Base-by-base conservation (phyloP, 371 early-diverging fungal genomes). In the Lichtheimia ornata region DNA sequence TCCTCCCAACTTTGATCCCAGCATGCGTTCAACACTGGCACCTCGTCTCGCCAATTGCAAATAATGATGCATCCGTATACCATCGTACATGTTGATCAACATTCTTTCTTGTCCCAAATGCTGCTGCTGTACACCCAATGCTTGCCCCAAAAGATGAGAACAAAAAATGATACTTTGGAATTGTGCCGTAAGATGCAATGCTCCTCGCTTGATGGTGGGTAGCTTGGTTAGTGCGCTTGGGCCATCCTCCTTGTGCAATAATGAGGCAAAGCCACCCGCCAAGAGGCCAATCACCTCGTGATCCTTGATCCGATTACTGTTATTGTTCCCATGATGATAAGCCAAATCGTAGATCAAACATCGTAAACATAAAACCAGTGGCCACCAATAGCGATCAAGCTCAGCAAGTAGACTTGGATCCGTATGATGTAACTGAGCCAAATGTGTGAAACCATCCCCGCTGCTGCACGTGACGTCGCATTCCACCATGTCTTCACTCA, bases 171-270 rank as follows among this genome's bases (percentile, higher is more conserved):
- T 58, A 28, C 61, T 63, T 30, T 80, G 80, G 20, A 54, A 71
- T 49, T 80, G 77, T 5, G 80, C 65, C 15, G 77, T 57, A 9
- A 80, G 47, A 58, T 80, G 77, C 42, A 77, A 27, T 2, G 66
- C 52, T 20, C 70, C 56, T 35, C 66, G 72, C 51, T 67, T 74
- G 53, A 77, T 61, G 18, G 64, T 53, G 27, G 72, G 74, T 15
- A 24, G 47, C 11, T 62, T 62, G 44, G 45, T 47, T 44, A 15
- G n/a, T 50, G 13, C 14, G 44, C 47, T 40, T 9, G 62, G 44
- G 41, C 44, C n/a, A 15, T 64, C 54, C 7, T 42, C 20, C 4
- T 28, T 44, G 61, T 35, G 15, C 27, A 69, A 67, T 18, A 71
- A 51, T 24, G 71, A 79, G 24, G 27, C 45, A 5, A 80, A 41